These are phyloP conservation scores for Tilletia setariae DNA, from an alignment of 1,284 basidiomycete species.

Conservation along the genomic window DNA sequence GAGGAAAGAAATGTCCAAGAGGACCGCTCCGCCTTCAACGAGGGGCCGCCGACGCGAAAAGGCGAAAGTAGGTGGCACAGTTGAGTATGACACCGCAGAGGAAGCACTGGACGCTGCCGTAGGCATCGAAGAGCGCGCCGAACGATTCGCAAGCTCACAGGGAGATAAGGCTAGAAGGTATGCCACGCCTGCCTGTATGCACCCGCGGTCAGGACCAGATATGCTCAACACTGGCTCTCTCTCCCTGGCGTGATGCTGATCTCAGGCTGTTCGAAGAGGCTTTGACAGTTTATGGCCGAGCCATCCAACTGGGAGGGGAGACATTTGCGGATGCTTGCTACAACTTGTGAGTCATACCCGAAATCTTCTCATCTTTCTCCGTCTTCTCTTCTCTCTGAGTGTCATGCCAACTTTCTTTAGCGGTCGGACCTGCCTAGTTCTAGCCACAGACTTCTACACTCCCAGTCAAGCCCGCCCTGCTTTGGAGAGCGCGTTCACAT, in stretches of 20 bases:
- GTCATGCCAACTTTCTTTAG: neutral
- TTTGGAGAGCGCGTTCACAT: neutral
- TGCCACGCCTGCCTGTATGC: neutral
- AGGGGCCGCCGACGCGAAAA: no score
- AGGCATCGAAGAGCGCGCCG: slow-evolving; percentile 2
- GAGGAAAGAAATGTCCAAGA: no score
- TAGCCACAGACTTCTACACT: slow-evolving; percentile 7
- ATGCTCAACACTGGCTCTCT: neutral
- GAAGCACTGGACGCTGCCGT: neutral
- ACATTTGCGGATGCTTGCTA: slow-evolving; percentile 8
- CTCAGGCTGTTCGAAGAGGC: slow-evolving; percentile 9
- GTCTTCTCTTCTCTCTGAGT: neutral
- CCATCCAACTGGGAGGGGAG: neutral
- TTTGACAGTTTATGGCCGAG: neutral
- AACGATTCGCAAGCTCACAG: neutral
- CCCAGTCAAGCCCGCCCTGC: neutral
- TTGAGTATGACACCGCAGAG: neutral
- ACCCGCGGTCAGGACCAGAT: neutral
- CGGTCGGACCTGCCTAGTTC: neutral
- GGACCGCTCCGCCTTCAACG: no score
- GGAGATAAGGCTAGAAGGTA: slow-evolving; percentile 12
- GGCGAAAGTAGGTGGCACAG: no score
- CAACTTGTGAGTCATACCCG: slow-evolving; percentile 2
- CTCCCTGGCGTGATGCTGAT: no score
- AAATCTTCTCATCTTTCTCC: neutral